Conservation (phyloP, 2,329 filamentous ascomycete species). For the Grosmannia huntii region DNA sequence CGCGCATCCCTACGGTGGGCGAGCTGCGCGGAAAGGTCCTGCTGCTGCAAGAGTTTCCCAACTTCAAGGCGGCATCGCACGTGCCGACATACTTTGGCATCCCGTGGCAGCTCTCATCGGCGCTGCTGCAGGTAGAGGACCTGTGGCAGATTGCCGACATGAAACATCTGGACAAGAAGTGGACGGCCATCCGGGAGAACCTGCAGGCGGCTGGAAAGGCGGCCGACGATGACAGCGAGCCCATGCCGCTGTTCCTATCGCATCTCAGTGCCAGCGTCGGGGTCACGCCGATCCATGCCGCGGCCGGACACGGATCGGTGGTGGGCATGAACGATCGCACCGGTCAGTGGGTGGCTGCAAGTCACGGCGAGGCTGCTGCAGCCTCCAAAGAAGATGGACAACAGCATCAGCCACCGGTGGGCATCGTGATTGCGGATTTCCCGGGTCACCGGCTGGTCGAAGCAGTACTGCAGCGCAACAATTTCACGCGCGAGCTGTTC, state of each 20-base stretch:
- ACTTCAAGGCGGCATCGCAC: slow-evolving; percentile 7
- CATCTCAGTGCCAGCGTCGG: slow-evolving; percentile 35
- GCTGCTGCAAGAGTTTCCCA: slow-evolving; percentile 33
- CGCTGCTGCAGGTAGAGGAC: slow-evolving; percentile 33
- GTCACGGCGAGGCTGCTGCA: not conserved
- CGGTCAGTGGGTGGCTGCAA: slow-evolving; percentile 25
- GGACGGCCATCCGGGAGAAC: slow-evolving; percentile 28
- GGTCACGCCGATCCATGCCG: slow-evolving; percentile 35
- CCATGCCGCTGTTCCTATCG: slow-evolving; percentile 26
- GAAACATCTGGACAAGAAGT: slow-evolving; percentile 31
- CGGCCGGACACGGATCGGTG: slow-evolving; percentile 29
- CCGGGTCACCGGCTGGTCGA: slow-evolving; percentile 30
- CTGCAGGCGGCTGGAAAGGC: slow-evolving; percentile 24
- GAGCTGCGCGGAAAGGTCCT: slow-evolving; percentile 32
- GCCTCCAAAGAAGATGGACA: not conserved
- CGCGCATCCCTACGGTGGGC: slow-evolving; percentile 28
- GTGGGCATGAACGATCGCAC: slow-evolving; percentile 38
- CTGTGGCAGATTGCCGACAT: slow-evolving; percentile 30
- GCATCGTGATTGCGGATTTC: slow-evolving; percentile 36
- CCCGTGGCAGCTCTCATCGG: slow-evolving; percentile 26
- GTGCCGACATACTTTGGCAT: slow-evolving; percentile 24
- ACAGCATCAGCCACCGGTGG: slow-evolving; percentile 18
- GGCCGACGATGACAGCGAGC: slow-evolving; percentile 15
- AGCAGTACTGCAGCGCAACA: slow-evolving; percentile 28
- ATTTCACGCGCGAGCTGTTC: slow-evolving; percentile 1